Conservation (phyloP, 129 eudicot species). For the Scalesia atractyloides region DNA sequence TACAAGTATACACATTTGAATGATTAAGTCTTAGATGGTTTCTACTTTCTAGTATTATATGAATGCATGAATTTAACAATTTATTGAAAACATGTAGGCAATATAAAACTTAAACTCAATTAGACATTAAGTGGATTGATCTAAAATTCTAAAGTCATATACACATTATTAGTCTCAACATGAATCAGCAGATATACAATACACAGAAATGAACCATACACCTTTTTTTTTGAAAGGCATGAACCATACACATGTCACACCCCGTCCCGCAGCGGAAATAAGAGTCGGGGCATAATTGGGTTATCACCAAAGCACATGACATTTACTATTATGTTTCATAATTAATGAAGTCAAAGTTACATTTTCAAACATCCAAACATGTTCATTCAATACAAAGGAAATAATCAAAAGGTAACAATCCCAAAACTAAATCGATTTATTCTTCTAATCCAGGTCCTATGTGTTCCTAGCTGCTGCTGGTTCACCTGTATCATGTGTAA, state of each 20-base stretch:
- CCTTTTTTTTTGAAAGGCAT: neutral
- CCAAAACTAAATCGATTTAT: too few species aligned
- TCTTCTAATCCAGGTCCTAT: too few species aligned
- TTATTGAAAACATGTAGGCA: slow-evolving; percentile 1
- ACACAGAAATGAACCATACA: neutral
- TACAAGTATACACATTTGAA: neutral
- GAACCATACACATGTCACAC: neutral
- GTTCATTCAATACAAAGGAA: too few species aligned
- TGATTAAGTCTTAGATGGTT: neutral
- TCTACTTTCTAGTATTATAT: neutral
- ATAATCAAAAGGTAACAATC: too few species aligned
- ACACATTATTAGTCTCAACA: neutral
- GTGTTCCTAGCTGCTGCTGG: too few species aligned
- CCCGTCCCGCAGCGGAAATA: too few species aligned
- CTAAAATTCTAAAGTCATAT: neutral
- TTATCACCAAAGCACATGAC: too few species aligned
- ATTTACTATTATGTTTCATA: too few species aligned
- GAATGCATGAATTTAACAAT: neutral
- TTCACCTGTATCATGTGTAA: too few species aligned
- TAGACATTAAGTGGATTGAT: neutral
- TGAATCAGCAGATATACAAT: neutral
- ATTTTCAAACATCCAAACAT: too few species aligned
- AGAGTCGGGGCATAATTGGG: too few species aligned
- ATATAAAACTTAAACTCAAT: neutral
- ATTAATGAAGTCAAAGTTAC: too few species aligned